phyloP scores from a whole-genome alignment of 148 eudicot species.

The Vaccinium macrocarpon region DNA sequence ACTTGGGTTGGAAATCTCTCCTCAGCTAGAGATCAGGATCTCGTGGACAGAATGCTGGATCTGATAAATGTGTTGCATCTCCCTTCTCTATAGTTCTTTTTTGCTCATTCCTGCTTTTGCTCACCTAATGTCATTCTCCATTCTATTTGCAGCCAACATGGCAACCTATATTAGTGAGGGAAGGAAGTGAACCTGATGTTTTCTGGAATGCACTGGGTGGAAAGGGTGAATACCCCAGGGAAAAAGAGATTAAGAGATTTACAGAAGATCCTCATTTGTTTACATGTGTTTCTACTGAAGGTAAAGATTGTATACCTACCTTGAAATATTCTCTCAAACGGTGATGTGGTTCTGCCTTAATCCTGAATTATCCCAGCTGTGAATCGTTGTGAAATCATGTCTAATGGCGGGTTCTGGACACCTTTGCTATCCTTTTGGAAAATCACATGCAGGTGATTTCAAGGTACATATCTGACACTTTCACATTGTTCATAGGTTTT shows the following conservation, averaged over 20 bases:
- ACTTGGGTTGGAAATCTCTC: conserved; percentile 54
- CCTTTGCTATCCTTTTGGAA: conserved; percentile 8
- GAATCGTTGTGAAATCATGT: conserved; percentile 24
- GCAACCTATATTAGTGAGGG: conserved; percentile 46
- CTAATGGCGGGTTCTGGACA: conserved; percentile 28
- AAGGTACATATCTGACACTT: conserved; percentile 30
- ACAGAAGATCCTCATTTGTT: conserved; percentile 39
- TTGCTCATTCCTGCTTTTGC: background rate
- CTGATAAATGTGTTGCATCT: conserved; percentile 30
- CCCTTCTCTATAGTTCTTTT: background rate
- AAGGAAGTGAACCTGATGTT: conserved; percentile 39
- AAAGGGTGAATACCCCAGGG: conserved; percentile 37
- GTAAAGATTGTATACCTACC: conserved; percentile 17
- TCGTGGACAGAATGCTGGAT: conserved; percentile 48
- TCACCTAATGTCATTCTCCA: background rate
- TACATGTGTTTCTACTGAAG: conserved; percentile 29
- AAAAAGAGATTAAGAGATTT: conserved; percentile 21
- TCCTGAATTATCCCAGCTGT: conserved; percentile 21
- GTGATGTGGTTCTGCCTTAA: conserved; percentile 21
- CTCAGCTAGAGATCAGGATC: conserved; percentile 43
- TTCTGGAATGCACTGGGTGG: conserved; percentile 41
- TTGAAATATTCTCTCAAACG: conserved; percentile 10
- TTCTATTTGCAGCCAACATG: conserved; percentile 36
- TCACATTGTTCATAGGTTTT: conserved; percentile 8
- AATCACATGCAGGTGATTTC: conserved; percentile 30